Evolutionary conservation across 305 asterid genomes (phyloP).

Genomic region (Coffea humblotiana): DNA sequence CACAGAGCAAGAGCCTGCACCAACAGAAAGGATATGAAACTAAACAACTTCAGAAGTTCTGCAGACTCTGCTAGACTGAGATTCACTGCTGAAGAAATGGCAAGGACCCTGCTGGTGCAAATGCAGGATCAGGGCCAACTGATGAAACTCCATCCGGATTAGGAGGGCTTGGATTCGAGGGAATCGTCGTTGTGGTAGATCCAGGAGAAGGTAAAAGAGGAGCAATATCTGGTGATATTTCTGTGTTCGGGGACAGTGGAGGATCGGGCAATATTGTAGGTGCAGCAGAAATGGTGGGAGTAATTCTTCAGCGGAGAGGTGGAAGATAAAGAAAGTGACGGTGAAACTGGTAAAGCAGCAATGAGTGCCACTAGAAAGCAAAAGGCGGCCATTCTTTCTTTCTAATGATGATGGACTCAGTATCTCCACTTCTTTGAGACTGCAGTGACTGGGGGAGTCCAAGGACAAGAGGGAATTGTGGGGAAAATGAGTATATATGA

Average conservation of each 20-base stretch:
- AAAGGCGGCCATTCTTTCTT: slow-evolving; percentile 47
- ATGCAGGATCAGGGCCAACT: slow-evolving; percentile 55
- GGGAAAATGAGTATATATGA: slow-evolving; percentile 10
- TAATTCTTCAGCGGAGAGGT: slow-evolving; percentile 11
- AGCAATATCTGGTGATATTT: slow-evolving; percentile 64
- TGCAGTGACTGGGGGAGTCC: neutral
- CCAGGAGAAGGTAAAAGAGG: slow-evolving; percentile 71
- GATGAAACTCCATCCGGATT: slow-evolving; percentile 51
- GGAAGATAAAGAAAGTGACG: slow-evolving; percentile 34
- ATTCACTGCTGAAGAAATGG: slow-evolving; percentile 47
- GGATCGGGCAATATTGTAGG: slow-evolving; percentile 53
- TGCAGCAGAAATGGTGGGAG: slow-evolving; percentile 41
- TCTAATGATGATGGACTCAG: slow-evolving; percentile 45
- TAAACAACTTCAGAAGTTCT: slow-evolving; percentile 9
- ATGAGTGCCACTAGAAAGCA: slow-evolving; percentile 34
- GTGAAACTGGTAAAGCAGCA: slow-evolving; percentile 29
- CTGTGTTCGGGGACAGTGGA: slow-evolving; percentile 43
- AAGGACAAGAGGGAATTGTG: slow-evolving; percentile 4
- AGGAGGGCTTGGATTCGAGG: slow-evolving; percentile 60
- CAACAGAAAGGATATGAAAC: neutral
- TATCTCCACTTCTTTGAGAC: slow-evolving; percentile 22
- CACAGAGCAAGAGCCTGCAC: neutral
- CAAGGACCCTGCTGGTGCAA: slow-evolving; percentile 48
- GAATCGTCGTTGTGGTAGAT: slow-evolving; percentile 61
- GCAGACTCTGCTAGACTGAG: neutral